Evolutionary conservation across 1,139 yeast genomes (phyloP).

Genomic region (Arxiozyma telluris): DNA sequence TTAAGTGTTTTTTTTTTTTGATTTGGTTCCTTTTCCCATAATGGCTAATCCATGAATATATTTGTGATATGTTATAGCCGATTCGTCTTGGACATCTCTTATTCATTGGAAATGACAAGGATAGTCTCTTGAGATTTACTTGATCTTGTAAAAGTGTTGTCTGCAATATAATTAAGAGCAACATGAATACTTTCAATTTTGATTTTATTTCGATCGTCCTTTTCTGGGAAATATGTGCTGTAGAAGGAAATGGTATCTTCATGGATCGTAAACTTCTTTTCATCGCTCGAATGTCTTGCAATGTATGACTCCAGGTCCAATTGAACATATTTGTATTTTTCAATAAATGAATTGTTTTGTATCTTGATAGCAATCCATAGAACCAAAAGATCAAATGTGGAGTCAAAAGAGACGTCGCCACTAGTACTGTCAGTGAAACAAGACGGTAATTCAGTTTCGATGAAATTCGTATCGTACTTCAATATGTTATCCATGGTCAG

Average conservation of each 20-base stretch:
- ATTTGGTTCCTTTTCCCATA: too few relatives aligned
- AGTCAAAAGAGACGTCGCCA: conserved; percentile 17
- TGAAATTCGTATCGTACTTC: conserved; percentile 19
- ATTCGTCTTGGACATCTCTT: too few relatives aligned
- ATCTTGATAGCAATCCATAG: conserved; percentile 22
- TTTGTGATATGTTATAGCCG: too few relatives aligned
- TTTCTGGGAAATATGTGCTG: conserved; percentile 5
- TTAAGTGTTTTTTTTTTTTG: too few relatives aligned
- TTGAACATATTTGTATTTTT: conserved; percentile 16
- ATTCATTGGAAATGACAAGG: neutral
- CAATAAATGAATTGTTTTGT: conserved; percentile 10
- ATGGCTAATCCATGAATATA: too few relatives aligned
- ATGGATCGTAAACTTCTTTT: neutral
- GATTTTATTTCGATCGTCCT: neutral
- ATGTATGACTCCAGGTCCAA: conserved; percentile 6
- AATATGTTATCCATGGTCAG: conserved; percentile 21
- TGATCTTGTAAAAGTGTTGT: conserved; percentile 17
- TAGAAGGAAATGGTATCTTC: conserved; percentile 8
- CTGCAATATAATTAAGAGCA: conserved; percentile 13
- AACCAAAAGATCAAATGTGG: conserved; percentile 16
- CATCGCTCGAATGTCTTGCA: neutral
- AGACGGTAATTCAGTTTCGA: conserved; percentile 13
- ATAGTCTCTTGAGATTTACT: conserved; percentile 4
- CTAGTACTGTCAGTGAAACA: conserved; percentile 9
- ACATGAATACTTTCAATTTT: conserved; percentile 7